Base-by-base conservation (phyloP, 257 asterid species). In the Linaria vulgaris region DNA sequence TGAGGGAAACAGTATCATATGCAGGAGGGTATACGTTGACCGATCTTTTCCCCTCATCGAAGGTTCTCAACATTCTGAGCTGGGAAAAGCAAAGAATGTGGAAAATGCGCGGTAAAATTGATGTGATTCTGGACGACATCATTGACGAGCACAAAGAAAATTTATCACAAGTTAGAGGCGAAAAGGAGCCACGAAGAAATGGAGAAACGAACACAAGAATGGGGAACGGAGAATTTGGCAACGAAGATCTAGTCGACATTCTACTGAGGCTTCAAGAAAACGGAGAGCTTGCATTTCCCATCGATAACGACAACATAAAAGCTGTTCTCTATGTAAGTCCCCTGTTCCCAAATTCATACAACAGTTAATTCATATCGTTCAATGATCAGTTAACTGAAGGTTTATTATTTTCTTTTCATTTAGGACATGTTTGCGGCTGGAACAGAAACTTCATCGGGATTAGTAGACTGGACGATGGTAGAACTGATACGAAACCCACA, bases 141-240 rank as follows among this genome's bases (percentile, higher is more conserved):
- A 54, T 54, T 20, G 34, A 54, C 5, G 43, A 54, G 59, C 59
- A 54, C 21, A 54, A 54, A 25, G 34, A n/a, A 16, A 54, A 34
- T 15, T 15, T 27, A 7, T 34, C 41, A 8, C 41, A 34, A 34
- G 9, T 34, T 3, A 4, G 41, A 34, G 41, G 41, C 41, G 10
- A 34, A 34, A 1, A 34, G 9, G 41, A 4, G 41, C 9, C 41
- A 11, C 4, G 34, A 27, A 34, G 1, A 3, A 7, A 34, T 34
- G 41, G 41, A 4, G 10, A 34, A 1, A 8, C 9, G 41, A n/a
- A n/a, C n/a, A 34, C 41, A 34, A 34, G 41, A 34, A 34, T 4
- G 41, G 59, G 59, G 4, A 54, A 54, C 12, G 59, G 59, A 25
- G 59, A 54, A 41, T 54, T 54, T 24, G 59, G 59, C 21, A 54